These are phyloP conservation scores for Sutorius australiensis DNA, from an alignment of 768 basidiomycete genomes.

Conservation along the genomic window DNA sequence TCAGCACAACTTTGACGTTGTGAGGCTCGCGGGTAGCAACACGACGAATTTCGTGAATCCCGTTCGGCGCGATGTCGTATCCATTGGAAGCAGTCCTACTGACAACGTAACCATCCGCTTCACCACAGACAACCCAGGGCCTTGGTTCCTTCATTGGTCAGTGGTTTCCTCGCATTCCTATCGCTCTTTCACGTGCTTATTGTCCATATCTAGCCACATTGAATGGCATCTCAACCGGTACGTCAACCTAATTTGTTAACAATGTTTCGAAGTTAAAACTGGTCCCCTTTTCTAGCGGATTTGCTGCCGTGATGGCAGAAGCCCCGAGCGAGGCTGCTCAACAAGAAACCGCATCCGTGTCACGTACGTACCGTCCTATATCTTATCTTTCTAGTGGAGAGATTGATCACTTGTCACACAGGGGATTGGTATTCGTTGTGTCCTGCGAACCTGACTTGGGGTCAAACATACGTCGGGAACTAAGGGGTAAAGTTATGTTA, in stretches of 20 bases:
- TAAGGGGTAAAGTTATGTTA: not conserved
- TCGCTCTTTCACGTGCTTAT: not conserved
- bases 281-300: constrained; percentile 15
- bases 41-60: constrained; percentile 37
- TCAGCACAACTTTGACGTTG: constrained; percentile 37
- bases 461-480: not conserved
- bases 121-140: constrained; percentile 62
- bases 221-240: constrained; percentile 31
- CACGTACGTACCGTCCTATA: constrained; percentile 12
- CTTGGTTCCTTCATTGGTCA: constrained; percentile 51
- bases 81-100: constrained; percentile 21
- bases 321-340: constrained; percentile 2
- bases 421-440: constrained; percentile 23
- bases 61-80: constrained; percentile 34
- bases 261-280: not conserved
- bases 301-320: constrained; percentile 31
- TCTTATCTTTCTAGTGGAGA: not conserved
- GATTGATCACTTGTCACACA: constrained; percentile 3
- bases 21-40: constrained; percentile 29
- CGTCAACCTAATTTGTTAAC: not conserved
- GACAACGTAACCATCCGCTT: constrained; percentile 57
- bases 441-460: not conserved
- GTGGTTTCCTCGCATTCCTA: not conserved
- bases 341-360: constrained; percentile 13
- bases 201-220: constrained; percentile 19